Conservation (phyloP, 177 flowering plant species). For the Vitis hybrid region DNA sequence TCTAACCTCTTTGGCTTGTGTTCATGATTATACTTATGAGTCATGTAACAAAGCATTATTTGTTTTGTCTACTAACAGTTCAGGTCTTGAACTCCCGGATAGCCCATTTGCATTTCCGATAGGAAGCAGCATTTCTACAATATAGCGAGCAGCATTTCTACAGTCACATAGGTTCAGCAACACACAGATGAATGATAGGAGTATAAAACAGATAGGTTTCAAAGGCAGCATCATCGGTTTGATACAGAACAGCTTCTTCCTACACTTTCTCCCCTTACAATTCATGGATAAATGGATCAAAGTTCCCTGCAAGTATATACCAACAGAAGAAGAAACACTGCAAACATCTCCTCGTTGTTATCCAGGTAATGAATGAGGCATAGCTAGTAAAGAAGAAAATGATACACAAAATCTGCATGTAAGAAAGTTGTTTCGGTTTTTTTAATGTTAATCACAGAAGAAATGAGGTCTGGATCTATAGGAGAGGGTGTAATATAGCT, state of each 20-base stretch:
- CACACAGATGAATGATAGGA: slow-evolving; percentile 29
- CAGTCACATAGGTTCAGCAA: slow-evolving; percentile 41
- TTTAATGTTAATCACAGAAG: slow-evolving; percentile 13
- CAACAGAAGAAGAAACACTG: slow-evolving; percentile 1
- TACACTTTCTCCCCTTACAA: background rate
- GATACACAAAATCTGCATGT: slow-evolving; percentile 21
- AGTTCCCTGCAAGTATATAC: slow-evolving; percentile 28
- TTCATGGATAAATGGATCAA: background rate
- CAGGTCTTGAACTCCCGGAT: slow-evolving; percentile 68
- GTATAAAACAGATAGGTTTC: slow-evolving; percentile 17
- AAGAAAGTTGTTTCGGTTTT: slow-evolving; percentile 9
- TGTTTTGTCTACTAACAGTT: slow-evolving; percentile 25
- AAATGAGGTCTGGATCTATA: slow-evolving; percentile 6
- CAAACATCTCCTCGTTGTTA: slow-evolving; percentile 3
- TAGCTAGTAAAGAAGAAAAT: slow-evolving; percentile 13
- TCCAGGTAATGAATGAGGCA: background rate
- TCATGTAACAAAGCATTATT: too few relatives aligned
- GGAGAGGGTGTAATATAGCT: background rate
- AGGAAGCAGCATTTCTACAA: too few relatives aligned
- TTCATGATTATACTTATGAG: background rate
- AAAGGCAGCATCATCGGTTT: slow-evolving; percentile 9
- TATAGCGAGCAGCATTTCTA: slow-evolving; percentile 48
- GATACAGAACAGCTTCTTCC: slow-evolving; percentile 13
- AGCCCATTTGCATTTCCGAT: slow-evolving; percentile 73
- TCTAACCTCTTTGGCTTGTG: too few relatives aligned